A percentile compares a stretch with the other conserved stretches of the same genome.
Evolutionary conservation across 352 stramenopile genomes (phyloP).

Genomic region (Globisporangium canariense): DNA sequence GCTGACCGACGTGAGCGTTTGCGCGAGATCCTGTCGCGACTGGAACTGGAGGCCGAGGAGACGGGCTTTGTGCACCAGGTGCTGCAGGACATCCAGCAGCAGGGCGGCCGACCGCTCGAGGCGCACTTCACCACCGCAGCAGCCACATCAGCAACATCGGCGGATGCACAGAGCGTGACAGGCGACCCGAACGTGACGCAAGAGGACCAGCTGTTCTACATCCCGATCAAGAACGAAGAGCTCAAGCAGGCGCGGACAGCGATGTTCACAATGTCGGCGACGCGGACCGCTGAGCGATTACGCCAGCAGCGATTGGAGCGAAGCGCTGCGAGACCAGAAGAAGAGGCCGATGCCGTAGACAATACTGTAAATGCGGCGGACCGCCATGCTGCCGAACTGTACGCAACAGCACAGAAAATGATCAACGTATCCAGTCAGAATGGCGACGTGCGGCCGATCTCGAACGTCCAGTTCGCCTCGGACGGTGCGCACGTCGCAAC

Average conservation of each 20-base stretch:
- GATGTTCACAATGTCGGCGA: conserved; percentile 81
- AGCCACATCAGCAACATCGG: not conserved
- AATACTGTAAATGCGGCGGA: conserved; percentile 48
- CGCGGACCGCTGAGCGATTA: conserved; percentile 52
- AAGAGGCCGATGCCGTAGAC: conserved; percentile 16
- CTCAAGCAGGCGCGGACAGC: conserved; percentile 81
- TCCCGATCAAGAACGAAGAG: conserved; percentile 64
- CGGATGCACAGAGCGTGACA: conserved; percentile 7
- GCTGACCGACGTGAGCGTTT: conserved; percentile 94
- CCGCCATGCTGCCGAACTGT: conserved; percentile 72
- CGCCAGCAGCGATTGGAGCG: conserved; percentile 50
- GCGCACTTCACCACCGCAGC: conserved; percentile 11
- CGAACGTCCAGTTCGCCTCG: conserved; percentile 59
- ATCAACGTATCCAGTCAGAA: conserved; percentile 93
- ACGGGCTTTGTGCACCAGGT: conserved; percentile 60
- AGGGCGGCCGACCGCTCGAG: conserved; percentile 21
- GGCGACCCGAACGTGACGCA: conserved; percentile 23
- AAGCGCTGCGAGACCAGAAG: conserved; percentile 14
- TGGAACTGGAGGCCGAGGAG: conserved; percentile 73
- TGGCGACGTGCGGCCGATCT: conserved; percentile 89
- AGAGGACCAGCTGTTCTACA: conserved; percentile 83
- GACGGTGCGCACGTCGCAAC: conserved; percentile 78
- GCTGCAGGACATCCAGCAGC: conserved; percentile 46
- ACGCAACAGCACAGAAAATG: conserved; percentile 72
- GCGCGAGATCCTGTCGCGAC: conserved; percentile 82